phyloP scores from a whole-genome alignment of 2,329 filamentous ascomycete species.

The Arthrinium phaeospermum region DNA sequence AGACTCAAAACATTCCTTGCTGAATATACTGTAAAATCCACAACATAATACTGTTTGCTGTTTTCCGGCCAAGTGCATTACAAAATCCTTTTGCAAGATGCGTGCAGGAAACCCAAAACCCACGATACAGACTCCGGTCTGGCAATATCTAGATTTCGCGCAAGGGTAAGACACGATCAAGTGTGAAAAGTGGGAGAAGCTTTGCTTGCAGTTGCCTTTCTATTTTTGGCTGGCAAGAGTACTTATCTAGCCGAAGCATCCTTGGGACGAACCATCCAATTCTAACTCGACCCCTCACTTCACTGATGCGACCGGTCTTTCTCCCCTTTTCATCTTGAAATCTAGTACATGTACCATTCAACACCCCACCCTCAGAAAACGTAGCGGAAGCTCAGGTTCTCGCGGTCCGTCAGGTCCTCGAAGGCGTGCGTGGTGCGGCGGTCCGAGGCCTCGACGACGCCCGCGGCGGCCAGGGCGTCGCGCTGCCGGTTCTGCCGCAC shows the following conservation, averaged over 20 bases:
- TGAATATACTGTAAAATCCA: background rate
- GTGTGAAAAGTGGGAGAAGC: too few species aligned
- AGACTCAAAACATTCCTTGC: background rate
- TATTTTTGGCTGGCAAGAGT: too few species aligned
- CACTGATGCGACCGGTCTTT: background rate
- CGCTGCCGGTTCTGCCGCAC: conserved; percentile 56
- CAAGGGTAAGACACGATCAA: too few species aligned
- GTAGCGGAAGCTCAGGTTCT: conserved; percentile 43
- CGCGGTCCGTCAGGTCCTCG: conserved; percentile 42
- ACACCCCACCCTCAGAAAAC: conserved; percentile 31
- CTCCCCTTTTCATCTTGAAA: background rate
- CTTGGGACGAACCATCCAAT: background rate
- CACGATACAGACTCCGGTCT: conserved; percentile 24
- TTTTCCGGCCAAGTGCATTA: background rate
- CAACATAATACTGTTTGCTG: background rate
- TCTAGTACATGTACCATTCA: background rate
- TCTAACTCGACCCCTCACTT: background rate
- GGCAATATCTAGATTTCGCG: too few species aligned
- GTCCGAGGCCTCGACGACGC: conserved; percentile 36
- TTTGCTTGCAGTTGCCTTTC: too few species aligned
- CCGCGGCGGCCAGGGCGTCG: conserved; percentile 35
- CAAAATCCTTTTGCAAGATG: background rate
- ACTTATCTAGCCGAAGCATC: too few species aligned
- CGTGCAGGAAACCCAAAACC: background rate
- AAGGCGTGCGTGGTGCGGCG: conserved; percentile 38